Base-by-base conservation (phyloP, 495 filamentous ascomycete species). In the Annulohypoxylon nitens region DNA sequence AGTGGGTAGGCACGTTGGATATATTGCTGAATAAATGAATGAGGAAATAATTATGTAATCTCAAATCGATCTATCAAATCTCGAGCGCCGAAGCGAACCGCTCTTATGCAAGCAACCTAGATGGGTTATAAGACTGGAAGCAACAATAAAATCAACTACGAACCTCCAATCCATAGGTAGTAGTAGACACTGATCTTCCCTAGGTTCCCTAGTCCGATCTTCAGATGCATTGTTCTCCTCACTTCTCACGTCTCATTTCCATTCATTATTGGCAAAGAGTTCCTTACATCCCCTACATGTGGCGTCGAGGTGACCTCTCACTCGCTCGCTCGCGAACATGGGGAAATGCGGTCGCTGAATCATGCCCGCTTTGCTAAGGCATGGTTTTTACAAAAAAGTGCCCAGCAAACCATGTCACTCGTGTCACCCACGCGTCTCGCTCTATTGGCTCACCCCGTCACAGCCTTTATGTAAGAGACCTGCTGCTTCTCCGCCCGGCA, bases 371-470 rank as follows among this genome's bases (percentile, higher is more conserved):
- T 66, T 71, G 69, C 63, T 36, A 62, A 57, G 64, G 48, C 12
- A 63, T 58, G 2, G 33, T 55, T 33, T 37, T n/a, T 48, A 12
- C 37, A 11, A 18, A 25, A 59, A 60, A 59, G 53, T 54, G 8
- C 14, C 25, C 33, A 73, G 64, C 70, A 61, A 73, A 73, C 70
- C 60, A 73, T 23, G 41, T 66, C 61, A 33, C 61, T 39, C 60
- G 67, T 70, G 67, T 54, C 61, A 70, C 68, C 54, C 68, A 66
- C 57, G 48, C 69, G 30, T 20, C 8, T 48, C 60, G 2, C 43
- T 2, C 33, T 23, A 71, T 71, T 65, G 69, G 69, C 48, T 60
- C 45, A 3, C n/a, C 1, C 12, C 18, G 51, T 47, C 60, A 14
- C 18, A 41, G 25, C 30, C 50, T 11, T 62, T 59, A 63, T 30